Conservation (phyloP, 2,329 filamentous ascomycete species). For the Ophiostoma ulmi region DNA sequence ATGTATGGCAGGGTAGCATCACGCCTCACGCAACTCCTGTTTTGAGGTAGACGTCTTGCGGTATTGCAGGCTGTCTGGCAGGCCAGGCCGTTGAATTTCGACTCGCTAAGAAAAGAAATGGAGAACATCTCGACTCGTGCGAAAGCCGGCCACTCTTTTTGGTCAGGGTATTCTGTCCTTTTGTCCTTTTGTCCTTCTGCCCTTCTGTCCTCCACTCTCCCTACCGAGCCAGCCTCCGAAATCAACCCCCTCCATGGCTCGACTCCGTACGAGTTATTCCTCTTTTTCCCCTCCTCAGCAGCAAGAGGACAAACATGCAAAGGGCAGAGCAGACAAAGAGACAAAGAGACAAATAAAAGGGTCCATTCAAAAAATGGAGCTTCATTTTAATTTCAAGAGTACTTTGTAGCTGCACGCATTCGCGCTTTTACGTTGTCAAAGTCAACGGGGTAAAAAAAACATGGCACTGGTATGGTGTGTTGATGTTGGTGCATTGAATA, state of each 20-base stretch:
- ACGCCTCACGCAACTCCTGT: constrained; percentile 5
- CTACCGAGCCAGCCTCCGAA: background rate
- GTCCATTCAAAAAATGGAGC: background rate
- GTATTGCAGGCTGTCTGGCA: background rate
- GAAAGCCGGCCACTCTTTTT: background rate
- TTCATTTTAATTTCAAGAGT: background rate
- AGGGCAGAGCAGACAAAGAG: background rate
- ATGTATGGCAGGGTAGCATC: constrained; percentile 10
- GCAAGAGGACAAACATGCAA: background rate
- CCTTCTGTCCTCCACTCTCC: background rate
- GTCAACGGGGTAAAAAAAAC: too few species aligned
- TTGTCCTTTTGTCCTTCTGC: background rate
- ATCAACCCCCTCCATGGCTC: background rate
- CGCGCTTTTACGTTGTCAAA: background rate
- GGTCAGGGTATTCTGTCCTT: background rate
- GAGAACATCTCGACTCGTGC: background rate
- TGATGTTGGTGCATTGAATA: too few species aligned
- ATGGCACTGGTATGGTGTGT: too few species aligned
- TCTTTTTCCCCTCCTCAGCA: constrained; percentile 5
- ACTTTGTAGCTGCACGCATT: background rate
- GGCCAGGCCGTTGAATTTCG: too few species aligned
- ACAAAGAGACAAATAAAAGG: background rate
- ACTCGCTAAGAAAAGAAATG: background rate
- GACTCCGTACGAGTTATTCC: background rate
- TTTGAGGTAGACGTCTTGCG: background rate